Conservation (phyloP, 495 filamentous ascomycete species). For the Opeltia flavorubescens region DNA sequence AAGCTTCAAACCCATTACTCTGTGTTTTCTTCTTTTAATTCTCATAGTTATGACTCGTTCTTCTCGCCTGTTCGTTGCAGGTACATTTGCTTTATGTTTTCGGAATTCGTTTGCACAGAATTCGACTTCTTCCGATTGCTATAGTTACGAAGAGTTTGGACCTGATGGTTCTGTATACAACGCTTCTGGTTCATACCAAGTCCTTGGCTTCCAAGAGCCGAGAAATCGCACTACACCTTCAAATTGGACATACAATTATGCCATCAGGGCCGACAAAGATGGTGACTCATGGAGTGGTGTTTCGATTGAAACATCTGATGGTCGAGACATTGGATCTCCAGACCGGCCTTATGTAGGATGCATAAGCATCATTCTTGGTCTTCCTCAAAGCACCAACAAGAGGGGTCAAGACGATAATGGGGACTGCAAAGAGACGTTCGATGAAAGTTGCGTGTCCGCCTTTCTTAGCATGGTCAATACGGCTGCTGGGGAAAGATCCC, state of each 20-base stretch:
- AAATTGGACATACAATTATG: neutral
- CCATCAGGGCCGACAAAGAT: neutral
- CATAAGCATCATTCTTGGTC: neutral
- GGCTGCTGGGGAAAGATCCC: neutral
- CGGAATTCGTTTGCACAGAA: too few species aligned
- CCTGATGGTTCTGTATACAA: neutral
- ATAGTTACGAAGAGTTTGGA: too few species aligned
- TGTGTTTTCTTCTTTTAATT: too few species aligned
- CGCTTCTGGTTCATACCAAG: neutral
- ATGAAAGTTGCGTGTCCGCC: neutral
- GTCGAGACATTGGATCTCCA: neutral
- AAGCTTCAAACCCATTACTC: too few species aligned
- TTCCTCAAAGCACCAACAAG: neutral
- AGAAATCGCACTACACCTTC: neutral
- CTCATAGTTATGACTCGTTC: too few species aligned
- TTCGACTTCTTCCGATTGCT: too few species aligned
- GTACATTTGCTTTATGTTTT: too few species aligned
- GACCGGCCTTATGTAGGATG: neutral
- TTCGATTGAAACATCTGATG: neutral
- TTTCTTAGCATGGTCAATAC: neutral
- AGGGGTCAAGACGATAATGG: neutral
- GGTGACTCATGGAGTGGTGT: neutral
- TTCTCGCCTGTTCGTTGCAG: too few species aligned
- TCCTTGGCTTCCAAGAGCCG: neutral
- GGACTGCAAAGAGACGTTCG: neutral